Conservation (phyloP, 768 basidiomycete genomes). For the Leccinellum luteum region DNA sequence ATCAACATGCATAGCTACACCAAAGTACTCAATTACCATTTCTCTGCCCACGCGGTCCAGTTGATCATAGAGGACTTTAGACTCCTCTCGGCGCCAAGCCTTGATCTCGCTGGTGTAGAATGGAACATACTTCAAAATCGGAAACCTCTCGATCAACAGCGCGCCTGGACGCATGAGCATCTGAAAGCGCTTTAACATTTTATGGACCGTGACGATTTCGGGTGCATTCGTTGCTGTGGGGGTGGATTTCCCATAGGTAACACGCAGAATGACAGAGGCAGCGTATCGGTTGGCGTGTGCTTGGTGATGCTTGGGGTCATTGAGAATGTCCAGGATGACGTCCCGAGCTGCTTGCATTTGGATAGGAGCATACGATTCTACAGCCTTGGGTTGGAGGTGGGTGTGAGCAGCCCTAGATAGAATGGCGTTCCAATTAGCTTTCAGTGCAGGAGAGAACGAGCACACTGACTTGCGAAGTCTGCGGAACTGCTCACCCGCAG, state of each 20-base stretch:
- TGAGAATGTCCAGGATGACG: conserved; percentile 31
- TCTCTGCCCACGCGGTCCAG: conserved; percentile 43
- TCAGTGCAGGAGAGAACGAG: not conserved
- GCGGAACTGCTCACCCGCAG: conserved; percentile 57
- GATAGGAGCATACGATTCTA: conserved; percentile 47
- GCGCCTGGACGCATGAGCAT: conserved; percentile 37
- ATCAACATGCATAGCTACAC: not conserved
- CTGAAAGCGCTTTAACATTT: conserved; percentile 35
- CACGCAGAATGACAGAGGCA: conserved; percentile 34
- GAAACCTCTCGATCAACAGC: conserved; percentile 35
- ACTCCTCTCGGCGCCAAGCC: conserved; percentile 54
- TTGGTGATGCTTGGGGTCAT: conserved; percentile 43
- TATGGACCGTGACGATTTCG: conserved; percentile 34
- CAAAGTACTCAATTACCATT: conserved; percentile 35
- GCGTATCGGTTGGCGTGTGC: conserved; percentile 49
- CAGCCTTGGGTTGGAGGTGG: conserved; percentile 53
- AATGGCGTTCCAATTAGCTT: not conserved
- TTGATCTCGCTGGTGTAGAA: conserved; percentile 59
- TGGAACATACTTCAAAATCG: conserved; percentile 48
- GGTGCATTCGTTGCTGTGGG: conserved; percentile 29
- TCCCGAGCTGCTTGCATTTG: conserved; percentile 39
- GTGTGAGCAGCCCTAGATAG: conserved; percentile 51
- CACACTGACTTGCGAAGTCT: conserved; percentile 52
- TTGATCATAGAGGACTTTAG: conserved; percentile 52
- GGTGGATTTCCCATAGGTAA: conserved; percentile 35